These are phyloP conservation scores for Asterophora parasitica DNA, from an alignment of 768 basidiomycete species.

Conservation along the genomic window DNA sequence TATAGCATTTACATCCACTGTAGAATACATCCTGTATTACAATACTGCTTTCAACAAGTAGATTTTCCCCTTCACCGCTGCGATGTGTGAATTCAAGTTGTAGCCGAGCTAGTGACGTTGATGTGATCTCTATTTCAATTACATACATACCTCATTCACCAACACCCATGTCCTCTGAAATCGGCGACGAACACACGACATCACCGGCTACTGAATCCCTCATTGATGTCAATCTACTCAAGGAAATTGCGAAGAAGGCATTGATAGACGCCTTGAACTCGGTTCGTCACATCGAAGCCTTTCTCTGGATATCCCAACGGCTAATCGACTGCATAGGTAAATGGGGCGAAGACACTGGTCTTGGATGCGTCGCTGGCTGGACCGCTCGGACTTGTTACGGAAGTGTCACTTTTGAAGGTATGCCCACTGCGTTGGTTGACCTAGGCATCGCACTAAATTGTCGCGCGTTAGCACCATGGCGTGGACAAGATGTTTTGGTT, in stretches of 20 bases:
- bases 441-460: background rate
- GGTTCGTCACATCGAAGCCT: constrained; percentile 32
- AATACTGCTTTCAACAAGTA: constrained; percentile 3
- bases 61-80: no score
- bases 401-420: constrained; percentile 90
- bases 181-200: constrained; percentile 6
- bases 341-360: constrained; percentile 95
- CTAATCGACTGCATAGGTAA: constrained; percentile 47
- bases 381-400: constrained; percentile 91
- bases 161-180: constrained; percentile 13
- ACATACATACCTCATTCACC: background rate
- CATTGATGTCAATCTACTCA: constrained; percentile 61
- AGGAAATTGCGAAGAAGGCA: constrained; percentile 75
- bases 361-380: constrained; percentile 85
- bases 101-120: background rate
- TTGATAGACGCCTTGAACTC: constrained; percentile 84
- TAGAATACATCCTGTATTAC: constrained; percentile 6
- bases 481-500: constrained; percentile 99
- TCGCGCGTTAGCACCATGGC: constrained; percentile 78
- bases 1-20: background rate
- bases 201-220: constrained; percentile 28
- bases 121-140: background rate
- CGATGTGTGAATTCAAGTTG: no score
- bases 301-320: background rate
- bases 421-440: background rate